Evolutionary conservation across 2,329 filamentous ascomycete genomes (phyloP).

Genomic region (Aspergillus candidus): DNA sequence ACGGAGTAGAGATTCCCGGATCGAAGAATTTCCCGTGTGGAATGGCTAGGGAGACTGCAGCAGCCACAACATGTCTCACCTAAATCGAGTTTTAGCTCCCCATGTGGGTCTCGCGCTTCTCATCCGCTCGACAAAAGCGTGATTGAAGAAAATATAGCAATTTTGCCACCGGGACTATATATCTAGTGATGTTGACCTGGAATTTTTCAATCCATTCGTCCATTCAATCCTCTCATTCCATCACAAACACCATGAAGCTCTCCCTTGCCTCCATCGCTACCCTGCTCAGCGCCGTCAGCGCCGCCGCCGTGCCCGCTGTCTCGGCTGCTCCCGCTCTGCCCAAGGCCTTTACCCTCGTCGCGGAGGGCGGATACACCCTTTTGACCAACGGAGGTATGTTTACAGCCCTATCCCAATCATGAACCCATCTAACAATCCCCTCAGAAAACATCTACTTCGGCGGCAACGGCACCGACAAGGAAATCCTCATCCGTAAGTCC

Average conservation of each 20-base stretch:
- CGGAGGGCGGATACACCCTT: conserved; percentile 8
- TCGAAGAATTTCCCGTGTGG: too few species aligned
- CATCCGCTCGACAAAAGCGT: too few species aligned
- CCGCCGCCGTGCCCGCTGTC: background rate
- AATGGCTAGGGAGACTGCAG: too few species aligned
- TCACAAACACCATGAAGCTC: conserved; percentile 5
- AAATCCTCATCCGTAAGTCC: conserved; percentile 24
- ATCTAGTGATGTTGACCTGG: too few species aligned
- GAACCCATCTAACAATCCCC: background rate
- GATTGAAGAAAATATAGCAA: too few species aligned
- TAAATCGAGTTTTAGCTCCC: too few species aligned
- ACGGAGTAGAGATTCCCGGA: too few species aligned
- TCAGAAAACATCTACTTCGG: conserved; percentile 20
- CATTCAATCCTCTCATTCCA: too few species aligned
- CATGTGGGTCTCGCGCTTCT: too few species aligned
- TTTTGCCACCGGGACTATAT: too few species aligned
- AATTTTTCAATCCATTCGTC: too few species aligned
- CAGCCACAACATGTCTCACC: too few species aligned
- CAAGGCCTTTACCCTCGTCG: conserved; percentile 9
- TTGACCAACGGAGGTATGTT: conserved; percentile 6
- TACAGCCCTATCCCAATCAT: background rate
- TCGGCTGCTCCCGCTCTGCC: conserved; percentile 6
- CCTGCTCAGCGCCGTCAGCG: background rate
- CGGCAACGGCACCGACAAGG: conserved; percentile 14
- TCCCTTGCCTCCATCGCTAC: conserved; percentile 5